phyloP scores from a whole-genome alignment of 495 filamentous ascomycete species.

The Podospora conica region DNA sequence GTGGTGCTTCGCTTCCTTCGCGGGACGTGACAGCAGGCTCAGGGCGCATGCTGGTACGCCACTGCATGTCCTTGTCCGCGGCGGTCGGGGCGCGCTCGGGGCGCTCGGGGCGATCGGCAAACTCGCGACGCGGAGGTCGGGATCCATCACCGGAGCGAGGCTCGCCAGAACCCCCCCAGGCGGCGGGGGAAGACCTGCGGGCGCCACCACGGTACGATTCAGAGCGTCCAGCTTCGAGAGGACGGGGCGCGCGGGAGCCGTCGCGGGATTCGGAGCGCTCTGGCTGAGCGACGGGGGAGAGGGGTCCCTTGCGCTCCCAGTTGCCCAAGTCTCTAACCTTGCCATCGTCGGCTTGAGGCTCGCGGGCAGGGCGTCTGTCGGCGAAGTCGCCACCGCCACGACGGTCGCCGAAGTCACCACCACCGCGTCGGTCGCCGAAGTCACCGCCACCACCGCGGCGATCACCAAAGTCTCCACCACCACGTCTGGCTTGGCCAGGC shows the following conservation, averaged over 20 bases:
- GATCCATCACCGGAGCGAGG: slow-evolving; percentile 70
- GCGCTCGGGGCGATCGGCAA: slow-evolving; percentile 67
- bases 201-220: slow-evolving; percentile 48
- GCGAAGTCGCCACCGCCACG: slow-evolving; percentile 34
- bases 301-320: slow-evolving; percentile 93
- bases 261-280: slow-evolving; percentile 55
- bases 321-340: slow-evolving; percentile 82
- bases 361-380: slow-evolving; percentile 35
- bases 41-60: slow-evolving; percentile 76
- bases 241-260: slow-evolving; percentile 57
- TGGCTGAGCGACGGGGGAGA: slow-evolving; percentile 59
- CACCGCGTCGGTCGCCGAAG: slow-evolving; percentile 38
- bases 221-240: slow-evolving; percentile 50
- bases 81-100: slow-evolving; percentile 71
- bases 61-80: slow-evolving; percentile 80
- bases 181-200: slow-evolving; percentile 63
- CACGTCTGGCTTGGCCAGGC: slow-evolving; percentile 40
- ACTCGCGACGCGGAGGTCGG: slow-evolving; percentile 74
- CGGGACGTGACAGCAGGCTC: slow-evolving; percentile 50
- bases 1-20: slow-evolving; percentile 60
- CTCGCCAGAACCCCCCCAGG: slow-evolving; percentile 67
- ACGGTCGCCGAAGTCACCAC: slow-evolving; percentile 36
- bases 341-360: slow-evolving; percentile 54
- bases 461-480: slow-evolving; percentile 35
- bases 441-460: slow-evolving; percentile 24